Evolutionary conservation across 345 rosid genomes (phyloP).

Genomic region (Heritiera fomes): DNA sequence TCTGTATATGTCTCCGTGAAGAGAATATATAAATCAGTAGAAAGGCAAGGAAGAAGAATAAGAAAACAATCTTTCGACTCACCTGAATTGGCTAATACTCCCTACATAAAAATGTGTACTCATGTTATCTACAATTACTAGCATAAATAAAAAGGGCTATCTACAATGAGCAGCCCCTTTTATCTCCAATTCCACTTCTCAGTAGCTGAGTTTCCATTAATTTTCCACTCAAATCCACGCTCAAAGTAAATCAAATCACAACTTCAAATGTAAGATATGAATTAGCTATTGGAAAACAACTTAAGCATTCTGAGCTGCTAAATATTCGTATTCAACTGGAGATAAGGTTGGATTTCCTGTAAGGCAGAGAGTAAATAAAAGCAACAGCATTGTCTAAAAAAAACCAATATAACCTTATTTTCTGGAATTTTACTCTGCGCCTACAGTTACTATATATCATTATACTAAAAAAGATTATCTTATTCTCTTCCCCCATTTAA

Average conservation of each 20-base stretch:
- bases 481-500: not conserved
- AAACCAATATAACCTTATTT: not conserved
- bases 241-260: constrained; percentile 3
- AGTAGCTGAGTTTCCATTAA: not conserved
- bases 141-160: not conserved
- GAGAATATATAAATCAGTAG: not conserved
- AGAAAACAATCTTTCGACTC: not conserved
- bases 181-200: not conserved
- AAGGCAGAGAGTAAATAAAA: not conserved
- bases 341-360: not conserved
- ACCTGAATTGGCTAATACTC: not conserved
- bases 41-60: not conserved
- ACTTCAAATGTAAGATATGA: constrained; percentile 7
- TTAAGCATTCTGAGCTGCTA: not conserved
- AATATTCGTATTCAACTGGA: not conserved
- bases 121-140: not conserved
- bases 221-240: not conserved
- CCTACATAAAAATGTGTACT: not conserved
- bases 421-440: not conserved
- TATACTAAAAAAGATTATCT: not conserved
- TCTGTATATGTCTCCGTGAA: not conserved
- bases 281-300: not conserved
- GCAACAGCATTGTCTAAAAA: not conserved
- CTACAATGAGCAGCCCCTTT: not conserved
- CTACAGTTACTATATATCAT: not conserved